Base-by-base conservation (phyloP, 495 filamentous ascomycete species). In the Annulohypoxylon stygium region DNA sequence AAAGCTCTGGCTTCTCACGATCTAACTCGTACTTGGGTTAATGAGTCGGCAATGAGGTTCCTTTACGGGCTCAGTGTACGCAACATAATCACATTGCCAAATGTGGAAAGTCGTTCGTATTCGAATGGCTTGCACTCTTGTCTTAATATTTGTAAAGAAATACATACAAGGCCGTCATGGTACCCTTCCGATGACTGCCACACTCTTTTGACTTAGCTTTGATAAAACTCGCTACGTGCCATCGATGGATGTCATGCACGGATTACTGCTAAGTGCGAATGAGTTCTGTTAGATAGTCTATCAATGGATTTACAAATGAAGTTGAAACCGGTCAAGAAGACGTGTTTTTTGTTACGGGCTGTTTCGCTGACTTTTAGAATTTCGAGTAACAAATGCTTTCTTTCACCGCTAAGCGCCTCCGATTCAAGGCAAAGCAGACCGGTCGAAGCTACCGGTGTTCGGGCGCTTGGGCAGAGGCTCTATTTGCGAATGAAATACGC, bases 111-210 rank as follows among this genome's bases (percentile, higher is more conserved):
- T 33, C 33, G 33, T 34, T 59, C 10, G 30, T 59, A 6, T 16
- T 33, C 23, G 14, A 53, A 64, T 43, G 34, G 53, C 43, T 48
- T 43, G 4, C 61, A 60, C 61, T 67, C 41, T 58, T 69, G 55
- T 66, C 61, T 36, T 53, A 70, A 62, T 74, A 70, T 50, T 18
- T 74, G 57, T 69, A 70, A 62, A 25, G 55, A 53, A 74, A 74
- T 74, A 74, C 71, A 74, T 62, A 66, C 48, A 70, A 65, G 61
- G 61, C 51, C 59, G 16, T 10, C 14, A 2, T 53, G 33, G 36
- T n/a, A 26, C 50, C 39, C 61, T 41, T 69, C 33, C 26, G 25
- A 39, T 25, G 54, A 48, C 36, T 26, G 10, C 18, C 33, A 23
- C 25, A 37, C 14, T 16, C 65, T 25, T 30, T 48, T 34, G 12